Percentiles rank a stretch among this genome's conserved stretches.
phyloP scores from a whole-genome alignment of 2,329 filamentous ascomycete species.

The Aspergillus felis region DNA sequence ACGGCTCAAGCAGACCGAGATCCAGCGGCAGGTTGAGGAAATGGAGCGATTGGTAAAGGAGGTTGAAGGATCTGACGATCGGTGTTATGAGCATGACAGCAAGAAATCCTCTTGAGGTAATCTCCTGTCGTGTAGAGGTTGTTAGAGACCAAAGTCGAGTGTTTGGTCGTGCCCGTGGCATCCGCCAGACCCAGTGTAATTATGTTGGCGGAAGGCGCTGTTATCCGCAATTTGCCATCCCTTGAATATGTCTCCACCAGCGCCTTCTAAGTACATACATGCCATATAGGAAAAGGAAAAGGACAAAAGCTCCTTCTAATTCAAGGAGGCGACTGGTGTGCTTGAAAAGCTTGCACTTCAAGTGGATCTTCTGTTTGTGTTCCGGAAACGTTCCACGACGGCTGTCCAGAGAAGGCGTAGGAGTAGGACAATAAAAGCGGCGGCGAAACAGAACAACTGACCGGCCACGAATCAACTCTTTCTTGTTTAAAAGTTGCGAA shows the following conservation, averaged over 20 bases:
- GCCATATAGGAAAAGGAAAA: neutral
- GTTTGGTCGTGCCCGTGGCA: neutral
- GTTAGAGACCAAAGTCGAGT: neutral
- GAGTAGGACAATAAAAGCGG: neutral
- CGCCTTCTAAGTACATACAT: neutral
- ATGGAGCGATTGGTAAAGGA: constrained; percentile 11
- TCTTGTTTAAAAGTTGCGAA: neutral
- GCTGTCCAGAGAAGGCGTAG: constrained; percentile 2
- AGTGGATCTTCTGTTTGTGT: neutral
- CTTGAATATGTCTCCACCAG: neutral
- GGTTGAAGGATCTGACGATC: constrained; percentile 11
- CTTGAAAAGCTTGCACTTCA: neutral
- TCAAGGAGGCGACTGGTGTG: neutral
- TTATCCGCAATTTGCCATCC: neutral
- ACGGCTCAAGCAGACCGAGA: neutral
- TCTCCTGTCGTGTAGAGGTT: neutral
- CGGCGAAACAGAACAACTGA: neutral
- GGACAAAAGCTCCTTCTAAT: neutral
- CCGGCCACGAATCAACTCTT: neutral
- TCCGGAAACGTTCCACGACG: neutral
- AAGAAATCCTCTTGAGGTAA: constrained; percentile 3
- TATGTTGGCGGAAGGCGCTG: constrained; percentile 5
- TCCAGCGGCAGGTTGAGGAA: neutral
- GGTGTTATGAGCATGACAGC: constrained; percentile 1
- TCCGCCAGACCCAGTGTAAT: neutral